Evolutionary conservation across 1,139 yeast species (phyloP), one percentile per base, ranked within the genome.

Genomic region (Candida smagusa): DNA sequence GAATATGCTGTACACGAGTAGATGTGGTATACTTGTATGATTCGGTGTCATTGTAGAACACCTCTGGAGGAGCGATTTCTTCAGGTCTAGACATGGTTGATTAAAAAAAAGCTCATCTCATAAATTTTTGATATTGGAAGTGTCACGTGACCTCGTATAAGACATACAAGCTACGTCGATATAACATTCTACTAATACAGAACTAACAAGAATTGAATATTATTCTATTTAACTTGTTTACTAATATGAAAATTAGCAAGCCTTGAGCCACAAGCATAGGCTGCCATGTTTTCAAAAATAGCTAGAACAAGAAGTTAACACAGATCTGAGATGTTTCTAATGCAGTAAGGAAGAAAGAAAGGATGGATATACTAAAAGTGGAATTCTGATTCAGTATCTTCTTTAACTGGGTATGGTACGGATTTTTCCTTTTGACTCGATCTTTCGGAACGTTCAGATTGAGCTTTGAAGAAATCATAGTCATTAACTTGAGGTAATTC

Each of bases 1-100:
- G 99, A 50, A 92, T 92, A 56, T 88, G 96, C 65, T 92, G 98
- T 36, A 92, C 96, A 72, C 99, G 92, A 2, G 96, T 84, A 7
- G 95, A 86, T 1, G 85, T 74, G 0, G 98, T 90, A 61, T 92
- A 92, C 58, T 92, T 92, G 52, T 74, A 71, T 0, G 97, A 85
- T 62, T 92, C 98, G 1, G 79, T 64, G 42, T 90, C 97, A 68
- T 89, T 84, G 60, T 92, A 92, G 58, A 89, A 94, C 48, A 90
- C 77, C 67, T 92, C 98, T 31, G 98, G 97, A 27, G 98, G 98
- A 9, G 98, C 98, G 43, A 90, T 72, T 53, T 88, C 90, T 64
- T 92, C 98, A 48, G 98, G 98, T 69, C 98, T 83, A 2, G 97
- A 88, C 98, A 92, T 92, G 30, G 21, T 38, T 23, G 9, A 23